Percentiles rank a stretch among this genome's conserved stretches.
These are phyloP conservation scores for Artemisia annua DNA, from an alignment of 129 eudicot genomes.

Conservation along the genomic window DNA sequence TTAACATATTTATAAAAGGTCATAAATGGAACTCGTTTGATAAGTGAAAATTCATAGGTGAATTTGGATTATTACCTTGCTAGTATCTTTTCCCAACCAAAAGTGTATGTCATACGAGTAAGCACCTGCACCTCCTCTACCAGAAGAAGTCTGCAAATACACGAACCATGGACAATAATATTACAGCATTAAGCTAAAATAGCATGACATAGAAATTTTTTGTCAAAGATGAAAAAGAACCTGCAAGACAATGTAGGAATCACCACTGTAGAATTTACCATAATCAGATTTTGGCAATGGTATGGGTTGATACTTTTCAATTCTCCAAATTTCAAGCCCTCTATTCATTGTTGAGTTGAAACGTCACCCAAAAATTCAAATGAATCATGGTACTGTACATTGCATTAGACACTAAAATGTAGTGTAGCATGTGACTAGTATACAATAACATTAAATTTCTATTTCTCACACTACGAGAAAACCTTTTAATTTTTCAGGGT, in stretches of 20 bases:
- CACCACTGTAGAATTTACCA: slow-evolving; percentile 85
- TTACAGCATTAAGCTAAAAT: neutral
- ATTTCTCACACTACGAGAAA: too few species aligned
- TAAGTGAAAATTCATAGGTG: too few species aligned
- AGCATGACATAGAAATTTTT: neutral
- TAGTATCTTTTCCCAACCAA: slow-evolving; percentile 98
- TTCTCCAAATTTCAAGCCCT: slow-evolving; percentile 95
- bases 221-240: slow-evolving; percentile 28
- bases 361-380: slow-evolving; percentile 25
- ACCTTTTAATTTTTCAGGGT: neutral
- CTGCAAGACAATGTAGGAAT: slow-evolving; percentile 80
- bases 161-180: neutral
- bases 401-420: too few species aligned
- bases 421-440: neutral
- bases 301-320: slow-evolving; percentile 81
- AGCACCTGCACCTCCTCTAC: slow-evolving; percentile 76
- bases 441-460: neutral
- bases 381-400: neutral
- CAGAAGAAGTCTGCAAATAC: slow-evolving; percentile 63
- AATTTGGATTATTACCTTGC: slow-evolving; percentile 51
- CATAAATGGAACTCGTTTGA: too few species aligned
- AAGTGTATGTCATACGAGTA: slow-evolving; percentile 64
- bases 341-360: slow-evolving; percentile 58
- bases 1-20: too few species aligned
- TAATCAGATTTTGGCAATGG: slow-evolving; percentile 79